Evolutionary conservation across 495 filamentous ascomycete genomes (phyloP).

Genomic region (Rostrohypoxylon terebratum): DNA sequence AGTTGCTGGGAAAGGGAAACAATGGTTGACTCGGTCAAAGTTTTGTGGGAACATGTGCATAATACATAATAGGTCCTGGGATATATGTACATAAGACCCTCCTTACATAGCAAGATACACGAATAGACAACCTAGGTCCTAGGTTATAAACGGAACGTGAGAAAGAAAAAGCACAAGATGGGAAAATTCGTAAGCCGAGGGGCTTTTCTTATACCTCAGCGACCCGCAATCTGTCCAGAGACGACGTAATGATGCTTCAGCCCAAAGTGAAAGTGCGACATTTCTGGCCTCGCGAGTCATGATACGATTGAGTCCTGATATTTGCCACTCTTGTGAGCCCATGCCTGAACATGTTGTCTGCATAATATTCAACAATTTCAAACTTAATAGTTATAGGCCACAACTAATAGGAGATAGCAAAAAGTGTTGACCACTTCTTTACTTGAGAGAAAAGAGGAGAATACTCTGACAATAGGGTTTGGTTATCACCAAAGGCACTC

Average conservation of each 20-base stretch:
- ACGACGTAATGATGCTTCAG: slow-evolving; percentile 7
- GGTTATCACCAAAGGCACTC: background rate
- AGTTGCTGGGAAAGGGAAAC: slow-evolving; percentile 1
- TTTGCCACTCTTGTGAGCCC: background rate
- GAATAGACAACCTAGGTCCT: background rate
- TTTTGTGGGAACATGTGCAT: slow-evolving; percentile 9
- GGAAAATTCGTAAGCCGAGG: background rate
- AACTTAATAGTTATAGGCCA: background rate
- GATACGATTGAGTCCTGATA: slow-evolving; percentile 1
- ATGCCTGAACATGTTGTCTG: background rate
- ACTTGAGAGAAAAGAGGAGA: slow-evolving; percentile 5
- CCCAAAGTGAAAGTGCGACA: background rate
- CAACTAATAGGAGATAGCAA: background rate
- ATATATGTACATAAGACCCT: slow-evolving; percentile 7
- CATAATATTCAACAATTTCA: background rate
- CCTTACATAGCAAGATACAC: slow-evolving; percentile 6
- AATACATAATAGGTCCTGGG: background rate
- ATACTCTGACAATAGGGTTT: slow-evolving; percentile 1
- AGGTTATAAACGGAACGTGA: background rate
- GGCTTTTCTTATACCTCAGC: slow-evolving; percentile 3
- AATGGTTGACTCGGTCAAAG: slow-evolving; percentile 2
- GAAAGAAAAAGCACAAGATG: background rate
- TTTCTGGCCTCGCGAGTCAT: slow-evolving; percentile 6
- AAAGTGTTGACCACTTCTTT: background rate
- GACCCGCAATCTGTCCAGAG: background rate